phyloP scores from a whole-genome alignment of 2,329 filamentous ascomycete species.

The Penicillium decumbens region DNA sequence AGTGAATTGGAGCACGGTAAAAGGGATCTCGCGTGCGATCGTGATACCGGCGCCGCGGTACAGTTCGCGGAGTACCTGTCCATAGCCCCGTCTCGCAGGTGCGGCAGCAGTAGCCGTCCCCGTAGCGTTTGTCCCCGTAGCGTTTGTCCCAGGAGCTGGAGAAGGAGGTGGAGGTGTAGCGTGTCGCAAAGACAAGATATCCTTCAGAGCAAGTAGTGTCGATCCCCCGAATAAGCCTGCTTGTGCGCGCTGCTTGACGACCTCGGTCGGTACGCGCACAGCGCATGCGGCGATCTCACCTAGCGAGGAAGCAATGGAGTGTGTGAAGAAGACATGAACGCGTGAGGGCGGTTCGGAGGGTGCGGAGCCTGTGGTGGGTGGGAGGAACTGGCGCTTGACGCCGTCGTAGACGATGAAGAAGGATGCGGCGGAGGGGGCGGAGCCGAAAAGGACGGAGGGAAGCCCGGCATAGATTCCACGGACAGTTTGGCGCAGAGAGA shows the following conservation, averaged over 20 bases:
- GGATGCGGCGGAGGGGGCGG: slow-evolving; percentile 86
- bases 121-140: slow-evolving; percentile 1
- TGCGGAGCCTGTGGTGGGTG: slow-evolving; percentile 14
- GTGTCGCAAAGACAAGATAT: slow-evolving; percentile 58
- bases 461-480: slow-evolving; percentile 88
- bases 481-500: slow-evolving; percentile 82
- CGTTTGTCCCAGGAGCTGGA: neutral
- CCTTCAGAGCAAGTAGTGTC: slow-evolving; percentile 61
- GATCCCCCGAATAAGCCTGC: slow-evolving; percentile 73
- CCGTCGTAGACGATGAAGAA: slow-evolving; percentile 96
- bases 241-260: slow-evolving; percentile 94
- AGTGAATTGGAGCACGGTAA: slow-evolving; percentile 95
- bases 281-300: slow-evolving; percentile 92
- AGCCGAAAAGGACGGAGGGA: slow-evolving; percentile 82
- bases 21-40: slow-evolving; percentile 91
- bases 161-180: slow-evolving; percentile 10
- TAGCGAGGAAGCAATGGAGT: slow-evolving; percentile 79
- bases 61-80: slow-evolving; percentile 70
- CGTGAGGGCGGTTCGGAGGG: slow-evolving; percentile 29
- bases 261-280: slow-evolving; percentile 89
- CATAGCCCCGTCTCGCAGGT: slow-evolving; percentile 38
- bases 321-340: slow-evolving; percentile 47
- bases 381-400: slow-evolving; percentile 56
- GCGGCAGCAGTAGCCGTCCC: slow-evolving; percentile 19
- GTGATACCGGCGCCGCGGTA: slow-evolving; percentile 93